Evolutionary conservation across 257 asterid genomes (phyloP).

Genomic region (Buddleja alternifolia): DNA sequence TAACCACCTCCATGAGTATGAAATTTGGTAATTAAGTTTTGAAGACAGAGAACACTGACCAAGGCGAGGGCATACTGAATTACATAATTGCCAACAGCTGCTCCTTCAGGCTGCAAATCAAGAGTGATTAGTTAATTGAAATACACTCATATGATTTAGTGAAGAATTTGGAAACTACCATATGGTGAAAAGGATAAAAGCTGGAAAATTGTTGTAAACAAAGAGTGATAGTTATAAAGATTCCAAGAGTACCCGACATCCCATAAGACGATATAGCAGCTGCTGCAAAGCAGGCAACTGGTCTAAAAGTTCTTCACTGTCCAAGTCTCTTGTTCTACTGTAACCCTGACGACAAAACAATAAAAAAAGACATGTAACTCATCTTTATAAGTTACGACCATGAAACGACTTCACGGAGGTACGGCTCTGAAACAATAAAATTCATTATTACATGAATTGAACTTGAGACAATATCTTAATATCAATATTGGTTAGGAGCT

Average conservation of each 20-base stretch:
- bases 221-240: constrained; percentile 28
- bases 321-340: constrained; percentile 90
- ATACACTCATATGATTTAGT: background rate
- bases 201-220: background rate
- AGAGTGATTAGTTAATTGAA: constrained; percentile 18
- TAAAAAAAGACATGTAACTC: constrained; percentile 26
- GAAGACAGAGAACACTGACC: constrained; percentile 49
- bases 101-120: constrained; percentile 93
- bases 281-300: constrained; percentile 96
- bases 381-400: constrained; percentile 1
- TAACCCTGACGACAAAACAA: constrained; percentile 64
- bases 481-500: background rate
- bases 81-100: constrained; percentile 76
- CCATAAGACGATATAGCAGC: constrained; percentile 85
- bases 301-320: constrained; percentile 82
- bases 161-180: constrained; percentile 7
- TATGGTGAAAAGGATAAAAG: background rate
- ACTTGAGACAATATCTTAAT: background rate
- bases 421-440: background rate
- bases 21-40: constrained; percentile 6
- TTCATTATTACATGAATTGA: background rate
- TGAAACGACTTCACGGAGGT: constrained; percentile 13
- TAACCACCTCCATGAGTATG: constrained; percentile 2
- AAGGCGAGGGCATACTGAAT: constrained; percentile 92
- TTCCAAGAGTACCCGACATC: constrained; percentile 78